phyloP scores from a whole-genome alignment of 139 green algal genomes.

The Coelastrella sp. region DNA sequence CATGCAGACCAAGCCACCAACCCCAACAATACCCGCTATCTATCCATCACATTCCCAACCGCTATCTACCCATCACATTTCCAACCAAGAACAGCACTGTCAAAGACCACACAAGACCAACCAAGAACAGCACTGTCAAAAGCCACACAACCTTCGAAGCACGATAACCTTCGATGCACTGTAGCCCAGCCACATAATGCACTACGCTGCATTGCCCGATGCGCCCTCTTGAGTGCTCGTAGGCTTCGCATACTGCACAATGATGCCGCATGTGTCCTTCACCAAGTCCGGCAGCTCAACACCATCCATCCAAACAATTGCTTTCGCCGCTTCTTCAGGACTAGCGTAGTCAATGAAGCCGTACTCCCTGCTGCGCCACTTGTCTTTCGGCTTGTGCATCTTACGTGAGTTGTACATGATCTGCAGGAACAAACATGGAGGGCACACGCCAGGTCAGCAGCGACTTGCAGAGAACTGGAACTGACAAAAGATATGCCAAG shows the following conservation, averaged over 20 bases:
- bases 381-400: constrained; percentile 51
- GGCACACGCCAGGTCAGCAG: neutral
- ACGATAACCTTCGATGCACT: neutral
- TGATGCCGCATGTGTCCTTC: constrained; percentile 49
- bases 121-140: neutral
- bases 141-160: neutral
- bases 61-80: too few species aligned
- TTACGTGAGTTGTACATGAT: constrained; percentile 60
- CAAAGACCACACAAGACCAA: neutral
- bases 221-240: constrained; percentile 8
- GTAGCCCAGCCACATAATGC: neutral
- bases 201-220: neutral
- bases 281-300: constrained; percentile 49
- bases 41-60: too few species aligned
- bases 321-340: constrained; percentile 38
- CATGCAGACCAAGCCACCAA: too few species aligned
- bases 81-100: neutral
- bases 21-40: too few species aligned
- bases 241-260: constrained; percentile 53
- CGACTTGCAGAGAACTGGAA: neutral
- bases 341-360: constrained; percentile 47
- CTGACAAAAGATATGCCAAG: neutral
- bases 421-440: neutral
- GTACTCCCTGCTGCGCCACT: constrained; percentile 54
- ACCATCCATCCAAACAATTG: constrained; percentile 52